Evolutionary conservation across 345 rosid species (phyloP).

Genomic region (Rhodamnia argentea): DNA sequence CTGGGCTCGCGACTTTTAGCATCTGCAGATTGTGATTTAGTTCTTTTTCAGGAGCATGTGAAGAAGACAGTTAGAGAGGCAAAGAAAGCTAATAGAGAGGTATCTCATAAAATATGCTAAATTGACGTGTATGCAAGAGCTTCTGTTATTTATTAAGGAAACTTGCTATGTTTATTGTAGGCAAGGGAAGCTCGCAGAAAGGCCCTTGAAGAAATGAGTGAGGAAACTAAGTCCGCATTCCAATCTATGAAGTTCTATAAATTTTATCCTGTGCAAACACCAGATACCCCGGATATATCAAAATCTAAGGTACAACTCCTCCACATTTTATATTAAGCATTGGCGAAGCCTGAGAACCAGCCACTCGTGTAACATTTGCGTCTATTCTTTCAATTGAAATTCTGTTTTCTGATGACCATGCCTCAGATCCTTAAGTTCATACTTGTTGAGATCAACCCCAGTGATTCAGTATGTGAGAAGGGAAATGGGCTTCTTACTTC

Average conservation of each 20-base stretch:
- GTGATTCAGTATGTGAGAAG: background rate
- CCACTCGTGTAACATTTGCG: background rate
- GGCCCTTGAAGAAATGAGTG: slow-evolving; percentile 76
- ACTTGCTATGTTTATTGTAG: slow-evolving; percentile 20
- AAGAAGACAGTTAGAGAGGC: slow-evolving; percentile 82
- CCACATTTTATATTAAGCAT: background rate
- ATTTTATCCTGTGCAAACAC: slow-evolving; percentile 72
- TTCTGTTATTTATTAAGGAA: background rate
- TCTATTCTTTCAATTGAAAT: background rate
- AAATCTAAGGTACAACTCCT: slow-evolving; percentile 43
- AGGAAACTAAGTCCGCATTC: slow-evolving; percentile 51
- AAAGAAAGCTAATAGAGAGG: slow-evolving; percentile 82
- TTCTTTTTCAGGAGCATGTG: slow-evolving; percentile 49
- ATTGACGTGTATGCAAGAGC: background rate
- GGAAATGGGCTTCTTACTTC: background rate
- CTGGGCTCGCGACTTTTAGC: background rate
- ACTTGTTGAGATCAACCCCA: background rate
- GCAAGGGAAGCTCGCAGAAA: slow-evolving; percentile 83
- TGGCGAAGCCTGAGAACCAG: background rate
- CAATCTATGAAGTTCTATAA: slow-evolving; percentile 81
- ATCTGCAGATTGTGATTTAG: background rate
- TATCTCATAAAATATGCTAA: slow-evolving; percentile 5
- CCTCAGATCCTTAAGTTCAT: background rate
- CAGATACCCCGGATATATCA: slow-evolving; percentile 68
- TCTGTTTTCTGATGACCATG: background rate